Conservation (phyloP, 768 basidiomycete species). For the Pisolithus orientalis region DNA sequence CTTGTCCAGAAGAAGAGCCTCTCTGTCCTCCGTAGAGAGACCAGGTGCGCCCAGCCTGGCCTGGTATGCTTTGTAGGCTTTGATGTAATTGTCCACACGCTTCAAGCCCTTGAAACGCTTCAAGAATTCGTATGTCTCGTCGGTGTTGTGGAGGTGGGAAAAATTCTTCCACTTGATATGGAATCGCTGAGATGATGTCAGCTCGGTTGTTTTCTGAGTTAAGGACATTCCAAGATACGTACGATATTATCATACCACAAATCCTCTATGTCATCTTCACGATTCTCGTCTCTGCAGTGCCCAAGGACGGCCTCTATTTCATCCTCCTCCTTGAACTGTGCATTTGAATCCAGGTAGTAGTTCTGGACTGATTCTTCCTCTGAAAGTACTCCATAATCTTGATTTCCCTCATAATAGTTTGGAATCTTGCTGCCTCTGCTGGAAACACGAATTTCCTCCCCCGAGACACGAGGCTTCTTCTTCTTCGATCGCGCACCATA, state of each 20-base stretch:
- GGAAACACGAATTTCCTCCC: constrained; percentile 73
- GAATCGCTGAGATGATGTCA: constrained; percentile 60
- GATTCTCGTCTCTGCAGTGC: constrained; percentile 81
- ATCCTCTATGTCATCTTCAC: constrained; percentile 70
- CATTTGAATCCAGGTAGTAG: constrained; percentile 50
- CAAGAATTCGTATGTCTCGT: constrained; percentile 93
- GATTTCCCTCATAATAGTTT: constrained; percentile 74
- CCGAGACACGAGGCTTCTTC: constrained; percentile 52
- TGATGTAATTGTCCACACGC: constrained; percentile 99
- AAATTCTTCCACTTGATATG: constrained; percentile 99
- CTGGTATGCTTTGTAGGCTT: constrained; percentile 73
- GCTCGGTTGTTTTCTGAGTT: neutral
- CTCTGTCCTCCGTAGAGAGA: constrained; percentile 80
- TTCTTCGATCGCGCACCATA: constrained; percentile 84
- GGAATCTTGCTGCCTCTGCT: constrained; percentile 72
- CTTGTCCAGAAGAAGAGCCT: constrained; percentile 82
- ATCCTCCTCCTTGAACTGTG: constrained; percentile 58
- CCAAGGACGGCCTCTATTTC: constrained; percentile 90
- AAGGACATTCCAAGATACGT: constrained; percentile 15
- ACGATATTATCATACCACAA: constrained; percentile 87
- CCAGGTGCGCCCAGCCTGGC: constrained; percentile 56
- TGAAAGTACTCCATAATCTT: constrained; percentile 69
- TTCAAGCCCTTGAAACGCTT: constrained; percentile 95
- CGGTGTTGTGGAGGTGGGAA: constrained; percentile 98
- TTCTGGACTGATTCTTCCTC: constrained; percentile 49